A percentile compares a stretch with the other conserved stretches of the same genome.
Evolutionary conservation across 176 grass and related monocot species (phyloP).

Genomic region (Carex scoparia): DNA sequence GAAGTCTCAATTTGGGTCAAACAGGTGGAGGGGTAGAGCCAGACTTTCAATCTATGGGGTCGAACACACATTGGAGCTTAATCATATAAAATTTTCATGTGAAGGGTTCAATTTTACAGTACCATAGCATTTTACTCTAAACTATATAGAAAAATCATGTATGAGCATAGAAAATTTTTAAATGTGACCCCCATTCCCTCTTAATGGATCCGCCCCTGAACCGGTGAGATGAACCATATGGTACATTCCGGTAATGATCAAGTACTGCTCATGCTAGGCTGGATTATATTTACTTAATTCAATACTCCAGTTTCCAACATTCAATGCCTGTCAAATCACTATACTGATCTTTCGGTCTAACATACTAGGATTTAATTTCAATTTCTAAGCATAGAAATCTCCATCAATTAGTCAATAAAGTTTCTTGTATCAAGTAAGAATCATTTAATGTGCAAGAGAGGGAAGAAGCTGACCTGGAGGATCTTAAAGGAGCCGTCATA

Average conservation of each 20-base stretch:
- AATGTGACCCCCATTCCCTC: no score
- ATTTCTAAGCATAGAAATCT: background rate
- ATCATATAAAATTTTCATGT: no score
- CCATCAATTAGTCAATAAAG: background rate
- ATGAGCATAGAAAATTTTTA: no score
- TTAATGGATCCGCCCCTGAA: no score
- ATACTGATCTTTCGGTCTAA: background rate
- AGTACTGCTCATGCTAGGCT: background rate
- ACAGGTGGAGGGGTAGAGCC: no score
- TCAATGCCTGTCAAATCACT: background rate
- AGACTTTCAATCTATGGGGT: no score
- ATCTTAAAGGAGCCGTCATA: constrained; percentile 79
- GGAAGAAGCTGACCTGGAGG: constrained; percentile 47
- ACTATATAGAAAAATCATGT: no score
- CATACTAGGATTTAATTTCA: background rate
- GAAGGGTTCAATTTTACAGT: no score
- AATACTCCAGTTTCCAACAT: background rate
- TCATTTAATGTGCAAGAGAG: background rate
- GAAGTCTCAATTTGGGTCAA: background rate
- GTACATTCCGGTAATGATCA: background rate
- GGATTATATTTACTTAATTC: background rate
- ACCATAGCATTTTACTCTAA: no score
- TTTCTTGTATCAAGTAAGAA: background rate
- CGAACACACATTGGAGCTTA: no score
- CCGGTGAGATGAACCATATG: background rate